These are phyloP conservation scores for Styphnolobium japonicum DNA, from an alignment of 306 rosid genomes.

Conservation along the genomic window DNA sequence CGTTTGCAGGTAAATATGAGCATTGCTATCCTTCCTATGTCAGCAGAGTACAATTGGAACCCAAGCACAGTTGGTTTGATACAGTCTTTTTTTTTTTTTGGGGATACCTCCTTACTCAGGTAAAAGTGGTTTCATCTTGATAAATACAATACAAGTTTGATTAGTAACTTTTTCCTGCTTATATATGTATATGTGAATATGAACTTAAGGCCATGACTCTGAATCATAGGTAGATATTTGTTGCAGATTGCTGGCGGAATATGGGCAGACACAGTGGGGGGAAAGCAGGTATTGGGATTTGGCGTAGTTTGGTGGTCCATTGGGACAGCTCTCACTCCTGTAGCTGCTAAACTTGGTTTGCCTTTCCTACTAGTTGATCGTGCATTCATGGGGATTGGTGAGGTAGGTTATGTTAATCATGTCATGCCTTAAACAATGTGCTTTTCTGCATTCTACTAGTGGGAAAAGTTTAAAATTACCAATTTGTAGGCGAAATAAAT, in stretches of 20 bases:
- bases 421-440: not conserved
- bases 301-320: slow-evolving; percentile 97
- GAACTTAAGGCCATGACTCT: slow-evolving; percentile 23
- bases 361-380: slow-evolving; percentile 89
- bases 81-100: slow-evolving; percentile 99
- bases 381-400: slow-evolving; percentile 97
- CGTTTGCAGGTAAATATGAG: slow-evolving; percentile 92
- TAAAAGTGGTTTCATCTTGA: slow-evolving; percentile 22
- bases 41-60: slow-evolving; percentile 90
- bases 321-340: slow-evolving; percentile 79
- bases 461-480: slow-evolving; percentile 1
- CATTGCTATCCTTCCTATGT: slow-evolving; percentile 99
- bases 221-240: slow-evolving; percentile 27
- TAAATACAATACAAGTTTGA: not conserved
- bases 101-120: slow-evolving; percentile 99
- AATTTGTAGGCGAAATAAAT: not conserved
- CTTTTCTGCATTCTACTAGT: slow-evolving; percentile 2
- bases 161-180: slow-evolving; percentile 9
- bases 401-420: slow-evolving; percentile 54
- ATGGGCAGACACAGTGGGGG: slow-evolving; percentile 97
- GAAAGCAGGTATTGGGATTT: slow-evolving; percentile 85
- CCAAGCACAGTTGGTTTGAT: slow-evolving; percentile 86
- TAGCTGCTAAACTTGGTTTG: slow-evolving; percentile 91
- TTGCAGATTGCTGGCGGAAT: slow-evolving; percentile 98
- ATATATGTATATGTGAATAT: not conserved